Evolutionary conservation across 2,329 filamentous ascomycete species (phyloP), one percentile per base, ranked within the genome.

Genomic region (Fusarium nygamai): DNA sequence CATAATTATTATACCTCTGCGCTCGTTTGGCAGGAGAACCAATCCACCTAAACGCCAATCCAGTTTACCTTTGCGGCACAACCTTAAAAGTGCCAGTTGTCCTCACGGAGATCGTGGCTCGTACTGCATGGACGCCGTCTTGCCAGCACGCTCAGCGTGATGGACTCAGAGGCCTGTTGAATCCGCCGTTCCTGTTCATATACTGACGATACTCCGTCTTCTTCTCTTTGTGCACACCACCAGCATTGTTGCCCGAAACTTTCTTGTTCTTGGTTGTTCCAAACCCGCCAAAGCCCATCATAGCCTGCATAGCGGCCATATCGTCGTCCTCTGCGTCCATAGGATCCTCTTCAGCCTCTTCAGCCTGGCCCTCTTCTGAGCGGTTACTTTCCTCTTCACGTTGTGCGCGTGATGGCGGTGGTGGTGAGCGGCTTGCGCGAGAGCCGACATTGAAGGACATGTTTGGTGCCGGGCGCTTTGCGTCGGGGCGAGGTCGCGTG

Each of bases 171-270:
- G 93, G 93, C 77, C 93, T 85, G 81, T 96, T 96, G 86, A 96
- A 96, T 11, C 93, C 93, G 64, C 93, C 93, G 59, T 91, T 87
- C 64, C 93, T 89, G 80, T 96, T 96, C 91, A 99, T 99, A 83
- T 99, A 99, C 88, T 99, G 96, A 77, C 96, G 89, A 80, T 98
- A 98, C 86, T 97, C 90, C 20, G 92, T 93, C 90, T 94, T 95
- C 90, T 98, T 98, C 85, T 96, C 94, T 87, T 96, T 98, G 76
- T 92, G 87, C 60, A 98, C 91, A 0, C 87, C 94, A 63, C 93
- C 95, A 47, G 92, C 90, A 80, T 95, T 91, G 81, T 99, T 99
- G 5, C 96, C 96, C 1, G 90, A 88, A 3, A 99, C 92, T 81
- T 98, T 97, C 62, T 93, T 94, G 69, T 93, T 91, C 83, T 98